These are phyloP conservation scores for Phyllosticta citribraziliensis DNA, from an alignment of 2,329 filamentous ascomycete genomes.

Conservation along the genomic window DNA sequence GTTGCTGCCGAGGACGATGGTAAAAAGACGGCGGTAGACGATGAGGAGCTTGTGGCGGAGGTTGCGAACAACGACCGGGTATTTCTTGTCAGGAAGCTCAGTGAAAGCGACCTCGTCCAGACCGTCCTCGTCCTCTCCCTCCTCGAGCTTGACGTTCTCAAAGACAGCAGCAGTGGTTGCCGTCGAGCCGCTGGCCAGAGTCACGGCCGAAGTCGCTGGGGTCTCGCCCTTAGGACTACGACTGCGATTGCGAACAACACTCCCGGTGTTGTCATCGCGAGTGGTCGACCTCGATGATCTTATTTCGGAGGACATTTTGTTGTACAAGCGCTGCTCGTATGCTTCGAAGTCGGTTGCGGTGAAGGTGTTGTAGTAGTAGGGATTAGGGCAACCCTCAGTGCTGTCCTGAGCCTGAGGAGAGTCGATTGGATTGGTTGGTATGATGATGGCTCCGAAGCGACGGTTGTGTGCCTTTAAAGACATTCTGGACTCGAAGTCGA, in stretches of 20 bases:
- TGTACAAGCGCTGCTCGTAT: conserved; percentile 6
- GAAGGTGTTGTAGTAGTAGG: not conserved
- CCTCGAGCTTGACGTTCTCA: not conserved
- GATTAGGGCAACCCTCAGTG: not conserved
- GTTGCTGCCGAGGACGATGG: conserved; percentile 32
- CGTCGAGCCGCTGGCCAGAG: not conserved
- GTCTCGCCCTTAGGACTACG: not conserved
- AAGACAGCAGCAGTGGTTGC: not conserved
- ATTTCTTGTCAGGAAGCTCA: conserved; percentile 11
- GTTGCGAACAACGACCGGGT: conserved; percentile 13
- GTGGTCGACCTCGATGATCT: not conserved
- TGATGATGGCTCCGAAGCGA: not conserved
- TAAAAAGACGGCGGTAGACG: conserved; percentile 34
- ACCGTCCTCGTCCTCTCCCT: not conserved
- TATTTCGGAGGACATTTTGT: not conserved
- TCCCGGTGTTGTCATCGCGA: not conserved
- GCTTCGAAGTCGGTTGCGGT: conserved; percentile 2
- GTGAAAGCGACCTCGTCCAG: not conserved
- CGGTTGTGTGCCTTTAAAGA: not conserved
- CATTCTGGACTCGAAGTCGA: not conserved
- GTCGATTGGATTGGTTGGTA: not conserved
- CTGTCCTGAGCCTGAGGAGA: not conserved
- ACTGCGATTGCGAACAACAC: not conserved
- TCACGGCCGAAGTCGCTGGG: not conserved
- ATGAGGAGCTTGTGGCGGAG: conserved; percentile 13